These are phyloP conservation scores for Neurospora sp. DNA, from an alignment of 495 filamentous ascomycete species.

Conservation along the genomic window DNA sequence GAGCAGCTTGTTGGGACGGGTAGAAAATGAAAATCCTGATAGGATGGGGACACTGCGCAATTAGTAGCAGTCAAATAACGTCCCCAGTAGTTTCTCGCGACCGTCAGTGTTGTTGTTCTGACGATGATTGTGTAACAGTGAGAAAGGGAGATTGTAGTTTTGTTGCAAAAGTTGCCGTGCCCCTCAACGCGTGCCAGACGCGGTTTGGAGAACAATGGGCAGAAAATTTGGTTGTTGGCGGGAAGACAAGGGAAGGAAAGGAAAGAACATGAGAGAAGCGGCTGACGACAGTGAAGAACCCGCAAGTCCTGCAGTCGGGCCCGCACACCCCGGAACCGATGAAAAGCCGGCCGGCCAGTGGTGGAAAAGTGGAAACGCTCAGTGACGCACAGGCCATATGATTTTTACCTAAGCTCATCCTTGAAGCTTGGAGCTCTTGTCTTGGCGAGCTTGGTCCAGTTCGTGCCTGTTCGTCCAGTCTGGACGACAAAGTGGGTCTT, in stretches of 20 bases:
- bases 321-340: not conserved
- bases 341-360: not conserved
- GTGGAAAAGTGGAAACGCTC: not conserved
- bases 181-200: not conserved
- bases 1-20: not conserved
- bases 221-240: not conserved
- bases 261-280: not conserved
- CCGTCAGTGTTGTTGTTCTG: not conserved
- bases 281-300: not conserved
- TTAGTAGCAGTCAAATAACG: not conserved
- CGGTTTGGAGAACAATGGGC: not conserved
- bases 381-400: not conserved
- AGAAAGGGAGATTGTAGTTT: not conserved
- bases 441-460: not conserved
- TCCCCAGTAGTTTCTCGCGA: not conserved
- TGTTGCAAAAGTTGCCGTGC: not conserved
- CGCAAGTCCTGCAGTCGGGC: not conserved
- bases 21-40: not conserved
- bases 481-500: not conserved
- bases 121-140: not conserved
- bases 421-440: not conserved
- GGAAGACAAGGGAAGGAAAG: not conserved
- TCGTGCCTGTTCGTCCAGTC: not conserved
- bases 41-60: not conserved
- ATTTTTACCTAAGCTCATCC: not conserved